These are phyloP conservation scores for Solanum pimpinellifolium DNA, from an alignment of 257 asterid species.

Conservation along the genomic window DNA sequence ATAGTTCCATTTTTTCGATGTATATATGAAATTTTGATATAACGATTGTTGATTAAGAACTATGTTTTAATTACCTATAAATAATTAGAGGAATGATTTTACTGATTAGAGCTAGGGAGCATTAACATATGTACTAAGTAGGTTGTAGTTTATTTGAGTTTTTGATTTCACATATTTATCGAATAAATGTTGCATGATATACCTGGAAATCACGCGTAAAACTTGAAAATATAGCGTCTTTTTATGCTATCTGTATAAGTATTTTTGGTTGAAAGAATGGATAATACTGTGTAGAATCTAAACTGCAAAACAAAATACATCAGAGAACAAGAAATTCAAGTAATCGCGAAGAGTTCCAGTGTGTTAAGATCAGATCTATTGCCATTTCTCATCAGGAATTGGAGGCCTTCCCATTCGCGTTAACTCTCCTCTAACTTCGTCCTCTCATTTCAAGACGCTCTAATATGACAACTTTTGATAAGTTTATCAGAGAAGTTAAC, in stretches of 20 bases:
- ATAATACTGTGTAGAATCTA: neutral
- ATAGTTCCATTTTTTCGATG: neutral
- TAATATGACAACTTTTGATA: conserved; percentile 71
- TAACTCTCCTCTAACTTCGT: conserved; percentile 18
- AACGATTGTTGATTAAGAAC: neutral
- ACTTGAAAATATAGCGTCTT: neutral
- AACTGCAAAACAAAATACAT: neutral
- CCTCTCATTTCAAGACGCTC: conserved; percentile 41
- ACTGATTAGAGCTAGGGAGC: neutral
- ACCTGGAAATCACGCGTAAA: neutral
- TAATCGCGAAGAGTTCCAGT: conserved; percentile 15
- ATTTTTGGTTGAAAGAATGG: neutral
- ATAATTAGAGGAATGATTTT: neutral
- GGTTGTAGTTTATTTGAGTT: neutral
- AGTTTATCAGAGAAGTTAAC: conserved; percentile 64
- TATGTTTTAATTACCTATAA: neutral
- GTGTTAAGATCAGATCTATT: conserved; percentile 11
- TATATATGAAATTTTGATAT: neutral
- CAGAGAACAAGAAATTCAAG: conserved; percentile 15
- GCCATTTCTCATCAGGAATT: conserved; percentile 14
- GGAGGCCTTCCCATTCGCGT: conserved; percentile 4
- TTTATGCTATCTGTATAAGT: neutral
- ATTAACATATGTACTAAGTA: neutral
- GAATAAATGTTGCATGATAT: neutral
- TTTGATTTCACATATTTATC: neutral